Conservation (phyloP, 2,329 filamentous ascomycete genomes). For the Stagonosporopsis rhizophila region DNA sequence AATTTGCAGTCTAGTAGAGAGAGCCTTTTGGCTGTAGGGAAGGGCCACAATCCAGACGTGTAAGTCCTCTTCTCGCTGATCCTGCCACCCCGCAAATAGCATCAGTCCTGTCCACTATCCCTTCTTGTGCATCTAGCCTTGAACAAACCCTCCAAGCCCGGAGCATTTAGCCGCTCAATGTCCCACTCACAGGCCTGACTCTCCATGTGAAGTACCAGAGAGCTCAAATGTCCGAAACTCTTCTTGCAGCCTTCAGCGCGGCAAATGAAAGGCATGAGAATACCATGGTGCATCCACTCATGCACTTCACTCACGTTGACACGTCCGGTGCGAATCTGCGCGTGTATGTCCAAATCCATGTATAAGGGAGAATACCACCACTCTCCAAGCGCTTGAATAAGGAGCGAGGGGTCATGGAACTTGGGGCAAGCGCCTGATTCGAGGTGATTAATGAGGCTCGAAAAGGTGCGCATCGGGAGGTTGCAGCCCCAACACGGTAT, state of each 20-base stretch:
- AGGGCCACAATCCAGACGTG: too few relatives aligned
- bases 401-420: slow-evolving; percentile 63
- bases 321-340: slow-evolving; percentile 37
- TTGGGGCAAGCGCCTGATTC: slow-evolving; percentile 72
- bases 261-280: slow-evolving; percentile 42
- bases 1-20: too few relatives aligned
- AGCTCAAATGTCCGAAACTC: slow-evolving; percentile 36
- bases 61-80: not conserved
- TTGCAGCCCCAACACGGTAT: slow-evolving; percentile 39
- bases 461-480: slow-evolving; percentile 32
- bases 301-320: slow-evolving; percentile 30
- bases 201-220: slow-evolving; percentile 40
- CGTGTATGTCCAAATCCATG: slow-evolving; percentile 47
- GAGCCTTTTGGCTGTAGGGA: too few relatives aligned
- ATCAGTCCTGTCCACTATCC: slow-evolving; percentile 13
- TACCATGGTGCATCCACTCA: slow-evolving; percentile 33
- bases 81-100: too few relatives aligned
- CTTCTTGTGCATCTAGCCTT: slow-evolving; percentile 18
- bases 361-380: slow-evolving; percentile 46
- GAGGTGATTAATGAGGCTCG: slow-evolving; percentile 42
- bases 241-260: slow-evolving; percentile 34
- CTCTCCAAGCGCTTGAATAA: slow-evolving; percentile 35
- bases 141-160: slow-evolving; percentile 33
- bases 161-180: slow-evolving; percentile 32
- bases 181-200: slow-evolving; percentile 37